Base-by-base conservation (phyloP, 345 rosid species). In the Firmiana major region DNA sequence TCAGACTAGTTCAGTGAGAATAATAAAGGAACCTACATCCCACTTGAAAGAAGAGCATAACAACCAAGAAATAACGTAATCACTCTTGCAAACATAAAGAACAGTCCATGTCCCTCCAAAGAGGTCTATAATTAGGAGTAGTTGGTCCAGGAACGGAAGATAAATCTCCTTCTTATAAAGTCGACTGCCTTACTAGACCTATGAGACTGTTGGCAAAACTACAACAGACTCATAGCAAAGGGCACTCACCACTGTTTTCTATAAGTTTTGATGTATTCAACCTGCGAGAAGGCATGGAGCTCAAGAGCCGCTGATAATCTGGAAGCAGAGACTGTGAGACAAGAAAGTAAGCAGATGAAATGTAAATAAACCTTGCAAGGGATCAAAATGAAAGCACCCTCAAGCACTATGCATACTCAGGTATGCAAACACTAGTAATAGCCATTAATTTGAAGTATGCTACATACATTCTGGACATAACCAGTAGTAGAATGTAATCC, bases 241-340 rank as follows among this genome's bases (percentile, higher is more conserved):
- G 66, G 73, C 75, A 73, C 91, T 85, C 76, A 95, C 99, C 98
- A 74, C 99, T 88, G 81, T 95, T 93, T 82, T 93, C 98, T 66
- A 95, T 78, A 75, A 95, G 96, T 84, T 95, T 95, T 68, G 97
- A 83, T 73, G 97, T 83, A 84, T 95, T 95, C 91, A 95, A 82
- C 87, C 98, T 95, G 85, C 99, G 98, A 80, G 98, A 88, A 75
- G 99, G 98, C 90, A 82, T 85, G 83, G 99, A 95, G 86, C 98
- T 95, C 84, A 95, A 86, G 54, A 95, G 94, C 78, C 99, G 93
- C 87, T 95, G 99, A 86, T 95, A 95, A 93, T 95, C 99, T 86
- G 96, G 98, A 90, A 95, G 99, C 87, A 95, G 90, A 81, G 98
- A 90, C 99, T 95, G 95, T 73, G 86, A 84, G 78, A 86, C 83